Base-by-base conservation (phyloP, 1,284 basidiomycete species). In the Apiotrichum porosum region DNA sequence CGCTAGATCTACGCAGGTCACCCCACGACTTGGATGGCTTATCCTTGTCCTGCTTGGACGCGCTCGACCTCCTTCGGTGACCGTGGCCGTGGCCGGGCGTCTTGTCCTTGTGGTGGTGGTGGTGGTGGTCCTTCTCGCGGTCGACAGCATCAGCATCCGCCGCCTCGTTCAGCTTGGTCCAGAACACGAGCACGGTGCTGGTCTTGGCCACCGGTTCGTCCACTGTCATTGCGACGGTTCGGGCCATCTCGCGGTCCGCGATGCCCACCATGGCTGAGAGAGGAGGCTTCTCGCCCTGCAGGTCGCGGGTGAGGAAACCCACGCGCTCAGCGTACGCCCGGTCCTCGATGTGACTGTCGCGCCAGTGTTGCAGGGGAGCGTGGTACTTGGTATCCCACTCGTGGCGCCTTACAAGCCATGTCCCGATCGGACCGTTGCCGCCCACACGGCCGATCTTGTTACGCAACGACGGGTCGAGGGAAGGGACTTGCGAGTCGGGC, bases 401-500 rank as follows among this genome's bases (percentile, higher is more conserved):
- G 4, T 48, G 49, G 12, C 71, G 53, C 36, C 60, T 66, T 21
- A 45, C 52, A 4, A 73, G 47, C 72, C 72, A 75, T 26, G 63
- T 67, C 23, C 58, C 56, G 19, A 73, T 61, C 1, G 69, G 68
- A 2, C 69, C 71, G 6, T 61, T 54, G 1, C 63, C 62, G 34
- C 67, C 62, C 1, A 73, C 53, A 19, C 62, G 58, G 5, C 71
- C 71, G 14, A 73, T 65, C 6, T 47, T 28, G 8, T 65, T 57
- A 9, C 53, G 31, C 23, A 70, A 48, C 3, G 37, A 47, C 2
- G 68, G 63, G 40, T 69, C 43, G 4, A 70, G 51, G 1, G 70
- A 66, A 0, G 66, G 65, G 1, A 69, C 53, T 35, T 84, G 78
- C 3, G 77, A 69, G 52, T 81, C 79, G 0, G 83, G 76, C 63